A percentile compares a stretch with the other conserved stretches of the same genome.
phyloP scores from a whole-genome alignment of 495 filamentous ascomycete species.

The Aspergillus funiculosus region DNA sequence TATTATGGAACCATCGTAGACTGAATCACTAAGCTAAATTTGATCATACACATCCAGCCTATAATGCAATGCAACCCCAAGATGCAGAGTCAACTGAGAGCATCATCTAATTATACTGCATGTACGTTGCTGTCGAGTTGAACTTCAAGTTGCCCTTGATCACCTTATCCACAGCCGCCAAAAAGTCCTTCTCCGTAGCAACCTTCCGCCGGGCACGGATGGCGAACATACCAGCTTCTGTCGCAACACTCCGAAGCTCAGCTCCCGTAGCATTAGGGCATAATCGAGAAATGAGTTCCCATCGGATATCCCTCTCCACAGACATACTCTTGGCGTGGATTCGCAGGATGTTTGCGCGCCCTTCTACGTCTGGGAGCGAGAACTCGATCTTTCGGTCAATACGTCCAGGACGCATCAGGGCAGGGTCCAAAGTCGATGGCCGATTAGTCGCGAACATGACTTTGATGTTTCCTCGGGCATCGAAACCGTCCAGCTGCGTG shows the following conservation, averaged over 20 bases:
- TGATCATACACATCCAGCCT: slow-evolving; percentile 26
- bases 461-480: slow-evolving; percentile 97
- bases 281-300: slow-evolving; percentile 93
- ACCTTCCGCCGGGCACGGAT: slow-evolving; percentile 96
- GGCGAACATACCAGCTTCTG: slow-evolving; percentile 99
- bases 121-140: slow-evolving; percentile 97
- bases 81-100: slow-evolving; percentile 1
- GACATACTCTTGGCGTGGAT: slow-evolving; percentile 99
- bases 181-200: slow-evolving; percentile 97
- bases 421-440: slow-evolving; percentile 91
- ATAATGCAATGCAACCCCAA: slow-evolving; percentile 22
- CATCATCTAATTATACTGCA: slow-evolving; percentile 86
- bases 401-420: slow-evolving; percentile 92
- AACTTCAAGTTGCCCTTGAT: slow-evolving; percentile 99
- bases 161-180: slow-evolving; percentile 96
- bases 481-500: slow-evolving; percentile 96
- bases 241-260: slow-evolving; percentile 90
- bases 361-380: slow-evolving; percentile 91
- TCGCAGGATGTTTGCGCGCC: slow-evolving; percentile 91
- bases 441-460: slow-evolving; percentile 99
- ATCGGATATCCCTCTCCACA: slow-evolving; percentile 95
- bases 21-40: slow-evolving; percentile 16
- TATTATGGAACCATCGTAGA: slow-evolving; percentile 13
- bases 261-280: slow-evolving; percentile 97
- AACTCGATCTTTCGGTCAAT: slow-evolving; percentile 99